Conservation (phyloP, 148 eudicot genomes). For the Silene conica region DNA sequence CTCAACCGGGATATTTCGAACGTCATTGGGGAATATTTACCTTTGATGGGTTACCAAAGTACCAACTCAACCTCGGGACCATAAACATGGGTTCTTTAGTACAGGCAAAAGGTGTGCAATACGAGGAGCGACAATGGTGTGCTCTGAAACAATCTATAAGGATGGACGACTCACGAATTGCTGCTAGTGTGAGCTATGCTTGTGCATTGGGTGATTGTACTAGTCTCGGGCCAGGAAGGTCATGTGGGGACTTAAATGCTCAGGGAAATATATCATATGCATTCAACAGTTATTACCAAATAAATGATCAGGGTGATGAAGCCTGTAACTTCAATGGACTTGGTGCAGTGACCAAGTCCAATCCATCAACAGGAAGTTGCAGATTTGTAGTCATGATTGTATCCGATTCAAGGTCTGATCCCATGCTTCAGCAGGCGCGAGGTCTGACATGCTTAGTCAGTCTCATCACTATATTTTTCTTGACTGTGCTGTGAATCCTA, state of each 20-base stretch:
- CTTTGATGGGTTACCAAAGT: slow-evolving; percentile 68
- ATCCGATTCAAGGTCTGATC: slow-evolving; percentile 17
- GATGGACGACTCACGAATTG: slow-evolving; percentile 51
- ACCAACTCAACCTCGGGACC: slow-evolving; percentile 56
- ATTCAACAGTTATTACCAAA: slow-evolving; percentile 75
- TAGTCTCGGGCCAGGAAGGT: slow-evolving; percentile 65
- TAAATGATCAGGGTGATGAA: slow-evolving; percentile 59
- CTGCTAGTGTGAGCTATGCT: slow-evolving; percentile 74
- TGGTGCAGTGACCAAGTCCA: slow-evolving; percentile 45
- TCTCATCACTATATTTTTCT: slow-evolving; percentile 5
- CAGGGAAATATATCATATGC: slow-evolving; percentile 78
- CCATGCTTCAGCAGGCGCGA: slow-evolving; percentile 5
- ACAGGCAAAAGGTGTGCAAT: slow-evolving; percentile 45
- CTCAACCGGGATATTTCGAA: slow-evolving; percentile 77
- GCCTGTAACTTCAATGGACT: slow-evolving; percentile 66
- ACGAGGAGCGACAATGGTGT: slow-evolving; percentile 69
- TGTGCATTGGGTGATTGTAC: slow-evolving; percentile 83
- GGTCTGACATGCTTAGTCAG: slow-evolving; percentile 12
- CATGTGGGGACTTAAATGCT: slow-evolving; percentile 67
- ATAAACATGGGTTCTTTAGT: too few relatives aligned
- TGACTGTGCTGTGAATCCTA: slow-evolving; percentile 19
- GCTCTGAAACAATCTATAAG: slow-evolving; percentile 53
- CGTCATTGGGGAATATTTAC: slow-evolving; percentile 88
- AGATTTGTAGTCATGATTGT: slow-evolving; percentile 59
- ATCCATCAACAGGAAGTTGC: slow-evolving; percentile 56